Percentiles rank a stretch among this genome's conserved stretches.
Conservation (phyloP, 2,329 filamentous ascomycete genomes). For the Pseudocercospora crystallina region DNA sequence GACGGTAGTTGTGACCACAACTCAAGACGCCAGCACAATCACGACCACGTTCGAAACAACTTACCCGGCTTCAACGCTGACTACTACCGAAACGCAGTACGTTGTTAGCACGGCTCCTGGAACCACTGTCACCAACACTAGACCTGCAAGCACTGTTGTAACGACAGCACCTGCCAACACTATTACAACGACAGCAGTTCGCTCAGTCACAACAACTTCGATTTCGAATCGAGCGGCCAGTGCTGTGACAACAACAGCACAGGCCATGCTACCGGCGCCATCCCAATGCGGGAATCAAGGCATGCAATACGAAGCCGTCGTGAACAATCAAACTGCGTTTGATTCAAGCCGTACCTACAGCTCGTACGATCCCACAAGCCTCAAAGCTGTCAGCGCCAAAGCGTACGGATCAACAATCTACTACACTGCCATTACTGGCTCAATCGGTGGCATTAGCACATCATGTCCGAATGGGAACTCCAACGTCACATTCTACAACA, state of each 20-base stretch:
- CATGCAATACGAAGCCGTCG: conserved; percentile 12
- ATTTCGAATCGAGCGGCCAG: too few species aligned
- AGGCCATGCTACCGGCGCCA: conserved; percentile 7
- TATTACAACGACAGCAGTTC: conserved; percentile 1
- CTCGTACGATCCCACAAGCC: conserved; percentile 10
- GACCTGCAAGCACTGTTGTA: too few species aligned
- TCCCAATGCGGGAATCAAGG: conserved; percentile 13
- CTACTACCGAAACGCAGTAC: too few species aligned
- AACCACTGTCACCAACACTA: too few species aligned
- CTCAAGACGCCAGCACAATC: background rate
- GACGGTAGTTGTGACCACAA: background rate
- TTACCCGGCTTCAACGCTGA: too few species aligned
- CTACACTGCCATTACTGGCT: conserved; percentile 5
- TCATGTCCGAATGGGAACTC: conserved; percentile 2
- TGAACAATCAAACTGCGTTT: conserved; percentile 9
- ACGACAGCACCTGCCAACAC: background rate
- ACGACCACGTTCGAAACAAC: background rate
- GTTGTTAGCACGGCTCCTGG: too few species aligned
- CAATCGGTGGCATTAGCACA: conserved; percentile 6
- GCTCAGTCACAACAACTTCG: background rate
- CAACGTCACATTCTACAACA: conserved; percentile 1
- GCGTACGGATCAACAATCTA: conserved; percentile 12
- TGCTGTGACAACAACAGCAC: conserved; percentile 3
- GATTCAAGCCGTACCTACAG: conserved; percentile 4
- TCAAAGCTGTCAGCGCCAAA: conserved; percentile 4